Percentiles rank a stretch among this genome's conserved stretches.
phyloP scores from a whole-genome alignment of 2,329 filamentous ascomycete species.

The Chrysoporthe austroafricana region DNA sequence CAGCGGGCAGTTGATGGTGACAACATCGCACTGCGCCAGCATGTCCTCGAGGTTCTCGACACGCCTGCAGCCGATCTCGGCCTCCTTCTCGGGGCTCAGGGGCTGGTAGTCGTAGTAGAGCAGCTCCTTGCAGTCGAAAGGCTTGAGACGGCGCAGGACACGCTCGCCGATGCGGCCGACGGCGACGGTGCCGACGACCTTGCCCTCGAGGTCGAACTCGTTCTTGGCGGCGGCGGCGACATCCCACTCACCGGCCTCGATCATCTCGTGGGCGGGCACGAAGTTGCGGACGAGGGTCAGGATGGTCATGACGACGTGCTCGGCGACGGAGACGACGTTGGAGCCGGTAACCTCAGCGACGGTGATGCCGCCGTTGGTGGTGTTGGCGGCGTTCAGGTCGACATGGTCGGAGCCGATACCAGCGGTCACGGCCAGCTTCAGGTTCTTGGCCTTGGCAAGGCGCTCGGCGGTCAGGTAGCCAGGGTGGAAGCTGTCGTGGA shows the following conservation, averaged over 20 bases:
- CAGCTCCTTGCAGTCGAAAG: conserved; percentile 99
- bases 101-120: conserved; percentile 99
- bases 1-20: conserved; percentile 99
- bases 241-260: conserved; percentile 88
- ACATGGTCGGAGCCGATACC: conserved; percentile 99
- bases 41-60: conserved; percentile 92
- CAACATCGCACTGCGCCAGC: conserved; percentile 90
- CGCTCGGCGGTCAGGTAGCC: conserved; percentile 97
- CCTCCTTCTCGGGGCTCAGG: conserved; percentile 80
- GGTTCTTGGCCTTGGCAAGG: conserved; percentile 96
- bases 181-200: conserved; percentile 96
- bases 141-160: conserved; percentile 91
- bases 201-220: conserved; percentile 96
- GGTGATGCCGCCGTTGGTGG: conserved; percentile 95
- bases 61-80: conserved; percentile 92
- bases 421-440: conserved; percentile 95
- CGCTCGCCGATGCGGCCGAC: conserved; percentile 98
- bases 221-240: conserved; percentile 97
- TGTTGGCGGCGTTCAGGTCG: conserved; percentile 95
- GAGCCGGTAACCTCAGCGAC: conserved; percentile 97
- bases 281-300: conserved; percentile 96
- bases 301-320: conserved; percentile 99
- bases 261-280: conserved; percentile 93
- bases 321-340: conserved; percentile 97
- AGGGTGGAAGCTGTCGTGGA: conserved; percentile 79